Evolutionary conservation across 192 early-diverging fungal species (phyloP), one percentile per base, ranked within the genome.

Genomic region (Gryganskiella cystojenkinii): DNA sequence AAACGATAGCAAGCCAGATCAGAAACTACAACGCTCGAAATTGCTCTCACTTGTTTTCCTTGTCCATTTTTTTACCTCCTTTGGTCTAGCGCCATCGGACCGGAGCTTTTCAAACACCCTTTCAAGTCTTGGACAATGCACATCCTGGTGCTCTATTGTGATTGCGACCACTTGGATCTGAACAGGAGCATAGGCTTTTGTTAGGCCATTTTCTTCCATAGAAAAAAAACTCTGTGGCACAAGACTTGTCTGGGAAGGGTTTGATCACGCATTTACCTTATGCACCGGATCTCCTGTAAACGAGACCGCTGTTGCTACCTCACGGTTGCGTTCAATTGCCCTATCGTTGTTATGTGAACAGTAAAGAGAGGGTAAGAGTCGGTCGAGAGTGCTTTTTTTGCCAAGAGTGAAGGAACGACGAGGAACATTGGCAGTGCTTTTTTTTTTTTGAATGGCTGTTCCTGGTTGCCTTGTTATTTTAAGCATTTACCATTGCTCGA

Each of bases 301-400:
- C 19, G 74, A 78, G 9, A 78, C 61, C 11, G 74, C 56, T 14
- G 74, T 78, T 17, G 74, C 59, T 5, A 78, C 74, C 33, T 78
- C 74, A 8, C 74, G 74, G 35, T 78, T 78, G 15, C 74, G 61
- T 46, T 78, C 74, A 37, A 78, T 78, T 14, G 74, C 66, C 74
- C 74, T 78, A 19, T 40, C 13, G 11, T 0, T 31, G 30, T 4
- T 4, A 52, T 35, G 22, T 9, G 15, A 37, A 24, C 11, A 25
- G 40, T 25, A 24, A 19, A 19, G 8, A 7, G 30, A 54, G 37
- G 13, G 15, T 8, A 19, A 40, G 27, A 24, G 27, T 6, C 15
- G 20, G 61, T 47, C 28, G 8, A 46, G 24, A 40, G 2, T 43
- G 11, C 2, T 15, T 5, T 17, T n/a, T 28, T 5, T 1, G 8